Percentiles rank a stretch among this genome's conserved stretches.
phyloP scores from a whole-genome alignment of 768 basidiomycete species.

The Tremella yokohamensis region DNA sequence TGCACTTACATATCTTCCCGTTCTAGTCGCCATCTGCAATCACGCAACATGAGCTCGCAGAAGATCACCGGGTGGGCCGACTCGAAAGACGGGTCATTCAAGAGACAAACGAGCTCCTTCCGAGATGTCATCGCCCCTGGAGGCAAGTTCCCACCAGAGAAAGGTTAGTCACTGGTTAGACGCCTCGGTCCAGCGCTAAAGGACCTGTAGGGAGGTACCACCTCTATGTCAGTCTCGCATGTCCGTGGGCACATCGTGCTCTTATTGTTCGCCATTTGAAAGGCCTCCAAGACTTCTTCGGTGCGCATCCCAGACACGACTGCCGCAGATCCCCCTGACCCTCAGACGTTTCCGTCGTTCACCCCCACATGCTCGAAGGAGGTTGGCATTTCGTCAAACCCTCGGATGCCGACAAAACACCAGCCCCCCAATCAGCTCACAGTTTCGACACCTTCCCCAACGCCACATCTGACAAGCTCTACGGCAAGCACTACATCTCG shows the following conservation, averaged over 20 bases:
- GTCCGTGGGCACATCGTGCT: slow-evolving; percentile 84
- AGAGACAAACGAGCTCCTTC: slow-evolving; percentile 59
- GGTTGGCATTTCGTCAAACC: slow-evolving; percentile 84
- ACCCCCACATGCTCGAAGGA: slow-evolving; percentile 73
- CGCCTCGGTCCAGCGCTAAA: slow-evolving; percentile 5
- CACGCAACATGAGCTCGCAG: slow-evolving; percentile 11
- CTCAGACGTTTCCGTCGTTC: slow-evolving; percentile 72
- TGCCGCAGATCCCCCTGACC: neutral
- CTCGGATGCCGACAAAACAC: slow-evolving; percentile 55
- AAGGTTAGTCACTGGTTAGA: slow-evolving; percentile 55
- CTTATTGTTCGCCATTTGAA: slow-evolving; percentile 87
- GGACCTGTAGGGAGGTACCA: slow-evolving; percentile 74
- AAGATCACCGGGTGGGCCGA: slow-evolving; percentile 58
- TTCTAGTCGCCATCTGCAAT: neutral
- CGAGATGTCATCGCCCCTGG: slow-evolving; percentile 59
- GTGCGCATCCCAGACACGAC: slow-evolving; percentile 54
- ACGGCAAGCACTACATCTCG: slow-evolving; percentile 66
- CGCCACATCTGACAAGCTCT: slow-evolving; percentile 71
- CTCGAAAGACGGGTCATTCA: slow-evolving; percentile 63
- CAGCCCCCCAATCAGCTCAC: slow-evolving; percentile 32
- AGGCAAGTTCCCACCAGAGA: slow-evolving; percentile 69
- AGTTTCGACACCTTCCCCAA: slow-evolving; percentile 56
- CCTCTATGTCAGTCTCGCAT: slow-evolving; percentile 82
- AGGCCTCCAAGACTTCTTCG: slow-evolving; percentile 77
- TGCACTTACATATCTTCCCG: neutral